A percentile compares a stretch with the other conserved stretches of the same genome.
These are phyloP conservation scores for Solanum acaule DNA, from an alignment of 257 asterid species.

Conservation along the genomic window DNA sequence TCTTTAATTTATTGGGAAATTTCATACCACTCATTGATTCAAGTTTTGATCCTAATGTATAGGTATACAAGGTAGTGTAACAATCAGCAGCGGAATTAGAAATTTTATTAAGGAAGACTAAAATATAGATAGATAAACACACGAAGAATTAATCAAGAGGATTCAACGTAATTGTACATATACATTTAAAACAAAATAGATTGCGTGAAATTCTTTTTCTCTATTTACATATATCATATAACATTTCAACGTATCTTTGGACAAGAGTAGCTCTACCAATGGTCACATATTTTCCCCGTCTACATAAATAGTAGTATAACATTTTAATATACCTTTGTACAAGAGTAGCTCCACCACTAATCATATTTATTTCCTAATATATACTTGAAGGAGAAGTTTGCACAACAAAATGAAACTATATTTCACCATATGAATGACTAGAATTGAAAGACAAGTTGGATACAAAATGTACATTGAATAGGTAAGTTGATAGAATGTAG, in stretches of 20 bases:
- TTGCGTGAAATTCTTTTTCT: not conserved
- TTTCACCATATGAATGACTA: not conserved
- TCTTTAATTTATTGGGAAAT: not conserved
- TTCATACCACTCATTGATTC: not conserved
- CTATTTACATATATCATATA: not conserved
- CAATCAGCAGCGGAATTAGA: accelerated
- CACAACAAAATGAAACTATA: not conserved
- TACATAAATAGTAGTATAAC: not conserved
- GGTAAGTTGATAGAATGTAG: not conserved
- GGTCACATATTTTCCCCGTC: not conserved
- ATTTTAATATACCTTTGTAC: not conserved
- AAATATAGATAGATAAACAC: not conserved
- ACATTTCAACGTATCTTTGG: not conserved
- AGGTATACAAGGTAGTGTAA: not conserved
- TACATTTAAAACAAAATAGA: not conserved
- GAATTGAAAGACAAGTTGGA: not conserved
- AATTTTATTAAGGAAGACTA: not conserved
- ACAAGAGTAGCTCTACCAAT: not conserved
- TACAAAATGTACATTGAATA: not conserved
- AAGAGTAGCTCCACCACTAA: not conserved
- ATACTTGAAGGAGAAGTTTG: not conserved
- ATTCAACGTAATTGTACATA: not conserved
- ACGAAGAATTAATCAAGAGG: too few relatives aligned
- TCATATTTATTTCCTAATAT: not conserved
- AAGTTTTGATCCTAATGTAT: not conserved